These are phyloP conservation scores for Arthonia radiata DNA, from an alignment of 495 filamentous ascomycete species.

Conservation along the genomic window DNA sequence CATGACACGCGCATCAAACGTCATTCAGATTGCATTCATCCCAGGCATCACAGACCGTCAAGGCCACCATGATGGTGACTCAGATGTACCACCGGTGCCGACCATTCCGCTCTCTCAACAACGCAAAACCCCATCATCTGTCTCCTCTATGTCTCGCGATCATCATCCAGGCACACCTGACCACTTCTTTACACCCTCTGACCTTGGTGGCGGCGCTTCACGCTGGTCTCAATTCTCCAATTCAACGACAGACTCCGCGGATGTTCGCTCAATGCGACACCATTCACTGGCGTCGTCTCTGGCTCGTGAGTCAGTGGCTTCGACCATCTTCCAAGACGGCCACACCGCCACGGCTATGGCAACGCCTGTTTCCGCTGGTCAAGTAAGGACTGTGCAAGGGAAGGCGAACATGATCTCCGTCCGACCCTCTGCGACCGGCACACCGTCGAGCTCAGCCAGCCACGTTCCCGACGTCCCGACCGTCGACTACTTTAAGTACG, in stretches of 20 bases:
- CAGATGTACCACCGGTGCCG: constrained; percentile 78
- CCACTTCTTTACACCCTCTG: constrained; percentile 82
- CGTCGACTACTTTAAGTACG: constrained; percentile 3
- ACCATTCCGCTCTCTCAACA: constrained; percentile 49
- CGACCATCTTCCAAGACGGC: constrained; percentile 76
- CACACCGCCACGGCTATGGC: constrained; percentile 58
- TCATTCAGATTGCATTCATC: constrained; percentile 98
- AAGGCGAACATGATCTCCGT: constrained; percentile 24
- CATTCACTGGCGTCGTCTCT: constrained; percentile 35
- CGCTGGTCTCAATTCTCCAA: constrained; percentile 65
- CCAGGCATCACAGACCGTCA: constrained; percentile 91
- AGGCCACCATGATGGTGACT: constrained; percentile 49
- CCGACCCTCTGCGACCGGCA: constrained; percentile 4
- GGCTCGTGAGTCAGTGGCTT: constrained; percentile 59
- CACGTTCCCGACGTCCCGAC: constrained; percentile 11
- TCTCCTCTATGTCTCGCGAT: constrained; percentile 28
- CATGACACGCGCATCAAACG: constrained; percentile 84
- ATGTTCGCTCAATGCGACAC: constrained; percentile 27
- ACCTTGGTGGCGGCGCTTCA: too few species aligned
- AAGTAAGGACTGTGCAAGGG: constrained; percentile 76
- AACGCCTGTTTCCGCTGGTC: constrained; percentile 58
- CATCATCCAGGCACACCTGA: constrained; percentile 51
- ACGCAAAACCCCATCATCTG: constrained; percentile 20
- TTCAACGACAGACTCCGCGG: constrained; percentile 31
- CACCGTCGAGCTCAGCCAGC: constrained; percentile 6